Conservation (phyloP, 305 asterid species). For the Withania somnifera region DNA sequence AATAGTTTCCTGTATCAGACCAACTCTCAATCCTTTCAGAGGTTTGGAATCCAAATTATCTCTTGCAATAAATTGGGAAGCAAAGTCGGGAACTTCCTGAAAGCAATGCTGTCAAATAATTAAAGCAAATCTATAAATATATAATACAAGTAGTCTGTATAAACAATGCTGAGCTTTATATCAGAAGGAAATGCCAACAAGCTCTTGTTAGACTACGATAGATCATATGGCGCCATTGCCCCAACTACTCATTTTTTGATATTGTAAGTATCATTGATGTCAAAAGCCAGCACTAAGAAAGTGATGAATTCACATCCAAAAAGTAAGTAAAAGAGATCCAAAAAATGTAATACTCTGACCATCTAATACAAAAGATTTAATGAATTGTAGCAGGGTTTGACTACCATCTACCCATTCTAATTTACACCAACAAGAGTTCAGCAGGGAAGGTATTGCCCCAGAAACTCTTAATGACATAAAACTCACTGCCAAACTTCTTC, state of each 20-base stretch:
- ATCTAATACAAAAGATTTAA: background rate
- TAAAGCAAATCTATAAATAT: background rate
- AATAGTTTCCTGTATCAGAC: slow-evolving; percentile 78
- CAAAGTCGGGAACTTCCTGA: slow-evolving; percentile 74
- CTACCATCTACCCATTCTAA: background rate
- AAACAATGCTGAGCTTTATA: background rate
- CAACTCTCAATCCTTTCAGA: slow-evolving; percentile 75
- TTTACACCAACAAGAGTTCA: background rate
- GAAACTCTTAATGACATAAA: background rate
- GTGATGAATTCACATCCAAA: background rate
- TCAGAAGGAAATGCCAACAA: background rate
- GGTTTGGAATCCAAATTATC: slow-evolving; percentile 66
- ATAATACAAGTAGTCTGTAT: background rate
- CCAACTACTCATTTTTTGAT: background rate
- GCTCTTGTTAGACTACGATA: background rate
- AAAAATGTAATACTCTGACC: background rate
- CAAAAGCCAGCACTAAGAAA: background rate
- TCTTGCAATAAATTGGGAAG: slow-evolving; percentile 43
- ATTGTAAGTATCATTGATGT: background rate
- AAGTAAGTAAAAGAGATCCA: background rate
- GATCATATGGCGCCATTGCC: background rate
- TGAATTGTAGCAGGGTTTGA: background rate
- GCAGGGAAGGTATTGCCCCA: background rate
- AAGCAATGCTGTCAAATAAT: slow-evolving; percentile 7
- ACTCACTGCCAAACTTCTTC: background rate